Evolutionary conservation across 306 rosid species (phyloP).

Genomic region (Vigna radiata): DNA sequence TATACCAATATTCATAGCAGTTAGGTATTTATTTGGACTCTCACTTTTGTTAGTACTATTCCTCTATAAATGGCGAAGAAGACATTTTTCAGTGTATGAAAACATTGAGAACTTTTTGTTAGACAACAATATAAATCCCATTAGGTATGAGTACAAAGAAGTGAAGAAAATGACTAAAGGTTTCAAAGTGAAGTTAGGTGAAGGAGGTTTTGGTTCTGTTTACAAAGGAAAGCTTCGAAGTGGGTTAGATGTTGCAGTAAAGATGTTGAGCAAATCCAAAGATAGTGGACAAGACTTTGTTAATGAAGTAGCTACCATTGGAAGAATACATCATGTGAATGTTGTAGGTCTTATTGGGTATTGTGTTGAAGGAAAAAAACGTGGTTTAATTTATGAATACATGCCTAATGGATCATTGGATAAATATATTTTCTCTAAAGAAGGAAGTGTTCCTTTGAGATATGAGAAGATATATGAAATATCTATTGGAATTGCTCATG

Average conservation of each 20-base stretch:
- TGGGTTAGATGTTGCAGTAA: neutral
- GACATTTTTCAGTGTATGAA: neutral
- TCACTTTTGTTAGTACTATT: neutral
- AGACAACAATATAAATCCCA: neutral
- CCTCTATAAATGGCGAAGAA: neutral
- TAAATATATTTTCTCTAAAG: conserved; percentile 26
- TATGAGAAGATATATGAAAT: conserved; percentile 26
- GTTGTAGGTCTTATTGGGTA: neutral
- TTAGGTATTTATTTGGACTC: neutral
- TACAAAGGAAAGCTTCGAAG: neutral
- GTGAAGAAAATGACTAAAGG: neutral
- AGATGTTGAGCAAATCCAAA: neutral
- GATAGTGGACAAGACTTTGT: neutral
- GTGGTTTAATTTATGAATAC: conserved; percentile 45
- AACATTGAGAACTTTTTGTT: neutral
- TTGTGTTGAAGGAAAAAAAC: conserved; percentile 19
- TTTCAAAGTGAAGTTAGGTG: neutral
- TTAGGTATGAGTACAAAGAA: neutral
- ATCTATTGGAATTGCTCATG: conserved; percentile 44
- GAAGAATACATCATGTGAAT: conserved; percentile 2
- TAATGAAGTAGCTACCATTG: neutral
- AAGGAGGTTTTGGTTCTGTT: neutral
- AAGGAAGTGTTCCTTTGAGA: neutral
- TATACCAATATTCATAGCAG: too few relatives aligned
- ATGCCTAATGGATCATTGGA: conserved; percentile 46